Evolutionary conservation across 1,284 basidiomycete genomes (phyloP), one percentile per base, ranked within the genome.

Genomic region (Thelephora terrestris): DNA sequence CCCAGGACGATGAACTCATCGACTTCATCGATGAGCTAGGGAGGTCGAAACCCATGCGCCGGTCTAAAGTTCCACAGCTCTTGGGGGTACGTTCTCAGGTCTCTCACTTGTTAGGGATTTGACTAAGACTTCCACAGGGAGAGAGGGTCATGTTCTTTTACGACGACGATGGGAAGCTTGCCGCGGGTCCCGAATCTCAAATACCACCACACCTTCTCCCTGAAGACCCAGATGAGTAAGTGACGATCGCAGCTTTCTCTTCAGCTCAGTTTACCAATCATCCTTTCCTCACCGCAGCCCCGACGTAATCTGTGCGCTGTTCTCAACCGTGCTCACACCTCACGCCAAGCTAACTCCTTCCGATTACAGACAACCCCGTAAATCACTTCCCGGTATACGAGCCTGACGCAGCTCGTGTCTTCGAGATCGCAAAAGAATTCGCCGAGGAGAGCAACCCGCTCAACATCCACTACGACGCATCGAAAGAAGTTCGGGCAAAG

Each of bases 1-100:
- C 12, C 24, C 24, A 18, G 75, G 74, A 81, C 50, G 88, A 91
- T 58, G 85, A 86, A 7, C 66, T 90, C 36, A 72, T 93, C 14
- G 90, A 93, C 61, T 91, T 88, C 54, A 75, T 81, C 55, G 91
- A 94, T 57, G 91, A 93, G 58, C 89, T 90, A 59, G 91, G 91
- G 17, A 78, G 91, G 17, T 61, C 79, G 20, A 72, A 88, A 47
- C 83, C 73, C 2, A 76, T 75, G 16, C 75, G 70, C 39, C 71
- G 75, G n/a, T 90, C 86, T 14, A 83, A 91, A 55, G 75, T 93
- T 0, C 91, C 91, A 24, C 73, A 85, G 14, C 12, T 14, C 9
- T 32, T 32, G 29, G 29, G 29, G 3, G 29, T 32, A 32, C 7
- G 29, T 32, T 32, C 3, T 45, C 64, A 85, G 2, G 57, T 79